A percentile compares a stretch with the other conserved stretches of the same genome.
These are phyloP conservation scores for Populus davidiana DNA, from an alignment of 345 rosid species.

Conservation along the genomic window DNA sequence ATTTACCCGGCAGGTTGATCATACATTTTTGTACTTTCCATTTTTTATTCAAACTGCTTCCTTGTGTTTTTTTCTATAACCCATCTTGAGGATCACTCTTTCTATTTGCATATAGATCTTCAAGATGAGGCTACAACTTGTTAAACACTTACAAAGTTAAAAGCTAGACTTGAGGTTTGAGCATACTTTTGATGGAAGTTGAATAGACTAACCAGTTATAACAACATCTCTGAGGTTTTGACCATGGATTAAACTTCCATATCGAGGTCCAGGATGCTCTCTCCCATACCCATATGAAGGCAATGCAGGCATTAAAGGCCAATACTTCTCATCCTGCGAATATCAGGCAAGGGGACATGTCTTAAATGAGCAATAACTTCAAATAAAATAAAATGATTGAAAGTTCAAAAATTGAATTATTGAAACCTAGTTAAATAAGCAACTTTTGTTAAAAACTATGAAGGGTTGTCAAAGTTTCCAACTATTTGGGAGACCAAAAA, in stretches of 20 bases:
- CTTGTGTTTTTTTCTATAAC: neutral
- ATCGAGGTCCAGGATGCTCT: slow-evolving; percentile 66
- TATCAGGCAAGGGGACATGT: neutral
- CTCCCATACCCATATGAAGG: slow-evolving; percentile 68
- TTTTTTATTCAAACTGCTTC: neutral
- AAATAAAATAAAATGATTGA: neutral
- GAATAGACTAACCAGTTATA: slow-evolving; percentile 42
- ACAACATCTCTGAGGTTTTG: slow-evolving; percentile 62
- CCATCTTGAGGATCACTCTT: neutral
- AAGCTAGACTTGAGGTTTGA: neutral
- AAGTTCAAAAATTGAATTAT: neutral
- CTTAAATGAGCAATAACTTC: neutral
- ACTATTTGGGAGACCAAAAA: neutral
- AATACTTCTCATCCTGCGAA: slow-evolving; percentile 50
- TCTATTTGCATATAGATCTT: neutral
- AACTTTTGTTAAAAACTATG: neutral
- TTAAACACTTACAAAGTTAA: neutral
- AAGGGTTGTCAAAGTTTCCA: neutral
- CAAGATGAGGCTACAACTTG: neutral
- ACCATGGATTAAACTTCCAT: slow-evolving; percentile 61
- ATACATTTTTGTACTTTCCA: neutral
- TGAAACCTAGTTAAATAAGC: neutral
- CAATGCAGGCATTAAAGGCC: slow-evolving; percentile 61
- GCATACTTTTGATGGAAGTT: neutral
- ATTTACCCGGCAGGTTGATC: neutral